Base-by-base conservation (phyloP, 768 basidiomycete genomes). In the Solioccasus polychromus region DNA sequence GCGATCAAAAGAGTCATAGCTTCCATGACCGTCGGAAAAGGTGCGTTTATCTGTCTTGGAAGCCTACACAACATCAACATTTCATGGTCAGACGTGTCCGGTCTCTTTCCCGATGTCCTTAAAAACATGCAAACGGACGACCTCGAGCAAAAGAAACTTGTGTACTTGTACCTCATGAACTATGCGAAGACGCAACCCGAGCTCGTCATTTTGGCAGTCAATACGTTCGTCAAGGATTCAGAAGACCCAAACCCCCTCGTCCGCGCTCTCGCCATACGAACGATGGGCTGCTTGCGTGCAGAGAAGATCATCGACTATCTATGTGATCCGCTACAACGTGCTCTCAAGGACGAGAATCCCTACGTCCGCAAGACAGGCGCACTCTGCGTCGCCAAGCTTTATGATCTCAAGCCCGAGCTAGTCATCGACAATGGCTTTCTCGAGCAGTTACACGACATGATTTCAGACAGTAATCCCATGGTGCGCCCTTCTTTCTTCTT, bases 41-140 rank as follows among this genome's bases (percentile, higher is more conserved):
- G 92, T 85, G 61, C 59, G 73, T 57, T 48, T 42, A 42, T 40
- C 32, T 20, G 24, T 29, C 29, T 9, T 17, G 32, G 37, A 39
- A 15, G 31, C 40, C 44, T 37, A n/a, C 48, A 47, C 39, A 29
- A 37, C 44, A 47, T 23, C 42, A 34, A 52, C 42, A 5, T 32
- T 22, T 32, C 32, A 15, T 17, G 35, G 15, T 11, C 42, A 88
- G 88, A 92, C 68, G 88, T 92, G 69, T 88, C 86, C 60, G 93
- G 94, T 18, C 80, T 98, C 54, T 97, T 98, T 63, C 94, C 95
- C 8, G 92, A 98, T 69, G 95, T 98, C 24, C 83, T 99, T 61
- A 96, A 96, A 78, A 97, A 97, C 70, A 96, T 93, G 94, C 95
- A 98, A 71, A 98, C 96, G 20, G 95, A 99, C 41, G 95, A 98